Base-by-base conservation (phyloP, 805 yeast species). In the Starmerella sirachaensis region DNA sequence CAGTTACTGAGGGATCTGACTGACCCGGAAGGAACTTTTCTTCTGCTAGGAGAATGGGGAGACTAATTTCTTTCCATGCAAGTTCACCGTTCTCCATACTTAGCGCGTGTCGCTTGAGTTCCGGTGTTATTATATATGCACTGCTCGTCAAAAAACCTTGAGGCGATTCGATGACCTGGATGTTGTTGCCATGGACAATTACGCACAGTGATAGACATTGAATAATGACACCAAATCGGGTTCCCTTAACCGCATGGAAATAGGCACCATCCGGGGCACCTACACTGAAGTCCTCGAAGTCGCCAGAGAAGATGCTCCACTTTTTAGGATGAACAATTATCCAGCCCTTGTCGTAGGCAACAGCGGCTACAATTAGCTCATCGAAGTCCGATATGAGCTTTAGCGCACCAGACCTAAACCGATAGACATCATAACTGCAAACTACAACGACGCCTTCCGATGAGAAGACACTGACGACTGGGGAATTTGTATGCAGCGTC, bases 131-230 rank as follows among this genome's bases (percentile, higher is more conserved):
- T n/a, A 34, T n/a, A 1, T 23, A 14, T 13, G 38, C 29, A 9
- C 19, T 16, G 17, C 21, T 16, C 19, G 37, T 28, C 21, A 18
- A 11, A 12, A 20, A 11, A 16, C 37, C 37, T 13, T 5, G 28
- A 5, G 29, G 29, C 11, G 29, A 7, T 11, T 35, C 37, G 4
- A 45, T 14, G 9, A 43, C 29, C 28, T 45, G 49, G 13, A 45
- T 37, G 16, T 45, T 45, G 31, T 33, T 35, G n/a, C 27, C 36
- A 2, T 28, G 23, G 18, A 45, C n/a, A 6, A 37, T 14, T 3
- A 45, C 35, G 24, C 48, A 29, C 16, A 20, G 39, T n/a, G n/a
- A n/a, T n/a, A n/a, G n/a, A n/a, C n/a, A n/a, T n/a, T n/a, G n/a
- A 12, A 45, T 8, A 12, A 37, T n/a, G 5, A 26, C 24, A 6